Conservation (phyloP, 306 rosid species). For the Prunus padus region DNA sequence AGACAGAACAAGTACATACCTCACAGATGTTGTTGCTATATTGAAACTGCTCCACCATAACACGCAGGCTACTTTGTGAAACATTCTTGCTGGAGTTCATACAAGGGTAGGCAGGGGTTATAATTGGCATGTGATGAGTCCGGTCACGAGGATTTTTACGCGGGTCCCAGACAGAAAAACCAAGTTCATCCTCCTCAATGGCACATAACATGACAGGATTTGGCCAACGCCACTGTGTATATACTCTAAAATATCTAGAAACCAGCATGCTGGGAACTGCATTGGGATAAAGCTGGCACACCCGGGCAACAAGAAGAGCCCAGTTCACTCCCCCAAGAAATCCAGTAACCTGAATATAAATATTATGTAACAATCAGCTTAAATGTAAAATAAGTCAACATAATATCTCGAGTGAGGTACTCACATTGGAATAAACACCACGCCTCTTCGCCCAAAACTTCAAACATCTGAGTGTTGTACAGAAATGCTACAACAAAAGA, state of each 20-base stretch:
- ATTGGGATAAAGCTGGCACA: slow-evolving; percentile 92
- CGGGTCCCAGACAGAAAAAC: slow-evolving; percentile 82
- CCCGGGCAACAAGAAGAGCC: slow-evolving; percentile 89
- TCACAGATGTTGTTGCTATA: slow-evolving; percentile 66
- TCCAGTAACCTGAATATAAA: slow-evolving; percentile 66
- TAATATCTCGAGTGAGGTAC: slow-evolving; percentile 8
- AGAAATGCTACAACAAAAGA: slow-evolving; percentile 60
- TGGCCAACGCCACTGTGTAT: slow-evolving; percentile 98
- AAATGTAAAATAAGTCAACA: neutral
- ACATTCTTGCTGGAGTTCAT: slow-evolving; percentile 96
- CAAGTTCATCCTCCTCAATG: slow-evolving; percentile 77
- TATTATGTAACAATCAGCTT: too few relatives aligned
- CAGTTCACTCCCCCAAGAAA: slow-evolving; percentile 97
- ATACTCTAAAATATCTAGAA: slow-evolving; percentile 90
- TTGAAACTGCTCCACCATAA: slow-evolving; percentile 82
- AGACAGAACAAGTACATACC: slow-evolving; percentile 35
- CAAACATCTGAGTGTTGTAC: slow-evolving; percentile 66
- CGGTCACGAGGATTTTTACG: slow-evolving; percentile 75
- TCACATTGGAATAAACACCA: slow-evolving; percentile 93
- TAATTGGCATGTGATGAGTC: slow-evolving; percentile 84
- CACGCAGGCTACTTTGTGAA: slow-evolving; percentile 88
- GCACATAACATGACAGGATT: slow-evolving; percentile 93
- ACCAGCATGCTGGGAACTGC: slow-evolving; percentile 94
- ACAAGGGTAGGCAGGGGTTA: slow-evolving; percentile 96
- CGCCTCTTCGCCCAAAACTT: slow-evolving; percentile 95